Evolutionary conservation across 768 basidiomycete genomes (phyloP), one percentile per base, ranked within the genome.

Genomic region (Asterophora lycoperdoides): DNA sequence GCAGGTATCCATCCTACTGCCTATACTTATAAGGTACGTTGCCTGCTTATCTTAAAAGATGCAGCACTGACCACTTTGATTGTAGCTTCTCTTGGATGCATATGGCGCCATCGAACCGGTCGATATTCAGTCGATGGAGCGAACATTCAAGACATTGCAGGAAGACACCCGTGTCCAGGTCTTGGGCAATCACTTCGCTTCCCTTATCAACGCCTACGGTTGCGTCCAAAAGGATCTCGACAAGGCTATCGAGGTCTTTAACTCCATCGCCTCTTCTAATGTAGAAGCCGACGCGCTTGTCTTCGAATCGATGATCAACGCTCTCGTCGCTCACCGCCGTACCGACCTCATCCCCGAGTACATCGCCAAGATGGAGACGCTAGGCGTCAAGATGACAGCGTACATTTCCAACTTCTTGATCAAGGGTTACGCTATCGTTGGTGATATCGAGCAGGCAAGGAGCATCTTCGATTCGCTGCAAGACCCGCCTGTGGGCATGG

Each of bases 341-440:
- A 73, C 85, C 44, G 92, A 93, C 55, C 78, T 93, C 39, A 76
- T 93, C 19, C 82, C 84, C 0, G 57, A 68, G 14, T 93, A 90
- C 62, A 64, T 86, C 30, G 62, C 69, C 28, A 78, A 80, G 49
- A 81, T 97, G 71, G 69, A 67, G 18, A 57, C 67, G 1, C 71
- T 77, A 5, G 81, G 81, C 28, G 80, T 93, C 7, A 86, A 88
- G 58, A 86, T 93, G 81, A 97, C 94, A 2, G 93, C 95, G 5
- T 99, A 99, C 67, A 89, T 97, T 55, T 88, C 86, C 20, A 97
- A 97, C 70, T 74, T 85, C 48, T 69, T 91, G 59, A 89, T 93
- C 69, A 79, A 81, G 61, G 84, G 82, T 0, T 83, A 75, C 52
- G 74, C 93, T 0, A 77, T 83, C 20, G 76, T 74, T 1, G 84